phyloP scores from a whole-genome alignment of 2,329 filamentous ascomycete genomes.

The Macrophomina pseudophaseolina region DNA sequence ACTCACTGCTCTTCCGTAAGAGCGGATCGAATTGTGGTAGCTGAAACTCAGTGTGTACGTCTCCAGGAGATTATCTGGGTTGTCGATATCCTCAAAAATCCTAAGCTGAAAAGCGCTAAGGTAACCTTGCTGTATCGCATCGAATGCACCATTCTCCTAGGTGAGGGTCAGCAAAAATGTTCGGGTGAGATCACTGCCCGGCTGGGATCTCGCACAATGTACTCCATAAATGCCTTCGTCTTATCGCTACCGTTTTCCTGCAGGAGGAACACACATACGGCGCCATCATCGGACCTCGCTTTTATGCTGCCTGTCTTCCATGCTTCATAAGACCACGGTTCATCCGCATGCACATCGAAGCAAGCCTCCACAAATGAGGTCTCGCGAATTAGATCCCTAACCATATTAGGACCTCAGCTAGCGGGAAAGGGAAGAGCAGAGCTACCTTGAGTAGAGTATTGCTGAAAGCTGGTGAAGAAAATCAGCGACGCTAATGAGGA shows the following conservation, averaged over 20 bases:
- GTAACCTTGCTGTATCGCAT: constrained; percentile 49
- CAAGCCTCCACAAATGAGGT: constrained; percentile 38
- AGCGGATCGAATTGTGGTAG: constrained; percentile 36
- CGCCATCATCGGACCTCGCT: constrained; percentile 44
- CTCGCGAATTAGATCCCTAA: constrained; percentile 39
- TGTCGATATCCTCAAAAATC: constrained; percentile 47
- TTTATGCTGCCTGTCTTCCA: constrained; percentile 28
- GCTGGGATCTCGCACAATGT: constrained; percentile 45
- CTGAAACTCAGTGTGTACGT: constrained; percentile 57
- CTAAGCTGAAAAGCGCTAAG: constrained; percentile 55
- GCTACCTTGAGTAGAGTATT: not conserved
- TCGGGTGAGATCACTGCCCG: not conserved
- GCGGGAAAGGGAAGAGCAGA: not conserved
- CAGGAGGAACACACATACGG: constrained; percentile 51
- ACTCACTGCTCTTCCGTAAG: constrained; percentile 21
- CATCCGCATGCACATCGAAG: constrained; percentile 33
- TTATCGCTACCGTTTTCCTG: constrained; percentile 46
- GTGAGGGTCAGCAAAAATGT: constrained; percentile 33
- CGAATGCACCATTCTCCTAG: constrained; percentile 57
- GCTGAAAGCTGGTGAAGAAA: not conserved
- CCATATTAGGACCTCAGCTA: not conserved
- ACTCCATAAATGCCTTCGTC: constrained; percentile 52
- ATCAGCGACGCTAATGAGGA: not conserved
- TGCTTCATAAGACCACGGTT: constrained; percentile 36
- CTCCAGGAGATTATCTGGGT: constrained; percentile 51